Evolutionary conservation across 1,284 basidiomycete species (phyloP).

Genomic region (Mycosarcoma maydis): DNA sequence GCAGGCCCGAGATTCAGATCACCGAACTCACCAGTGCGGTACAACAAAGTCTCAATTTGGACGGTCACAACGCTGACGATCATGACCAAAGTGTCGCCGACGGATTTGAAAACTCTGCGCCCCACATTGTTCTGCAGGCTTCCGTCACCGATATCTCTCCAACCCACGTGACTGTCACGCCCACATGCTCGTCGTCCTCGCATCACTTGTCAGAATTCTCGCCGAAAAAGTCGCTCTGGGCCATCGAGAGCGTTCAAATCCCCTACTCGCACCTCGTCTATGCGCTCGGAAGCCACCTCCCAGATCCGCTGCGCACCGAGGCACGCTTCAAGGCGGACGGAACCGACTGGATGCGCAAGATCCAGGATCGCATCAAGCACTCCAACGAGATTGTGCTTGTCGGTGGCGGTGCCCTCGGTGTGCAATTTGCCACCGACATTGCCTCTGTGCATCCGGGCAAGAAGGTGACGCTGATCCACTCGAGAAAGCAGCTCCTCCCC

Average conservation of each 20-base stretch:
- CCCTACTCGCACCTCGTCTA: constrained; percentile 66
- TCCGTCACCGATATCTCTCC: constrained; percentile 58
- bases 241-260: constrained; percentile 61
- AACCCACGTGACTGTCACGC: constrained; percentile 58
- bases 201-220: constrained; percentile 34
- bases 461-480: constrained; percentile 62
- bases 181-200: constrained; percentile 22
- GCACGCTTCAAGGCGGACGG: constrained; percentile 58
- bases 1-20: constrained; percentile 50
- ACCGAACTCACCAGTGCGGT: constrained; percentile 41
- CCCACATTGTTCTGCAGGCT: constrained; percentile 63
- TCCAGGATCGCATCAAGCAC: constrained; percentile 51
- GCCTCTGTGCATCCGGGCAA: constrained; percentile 55
- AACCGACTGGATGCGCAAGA: constrained; percentile 57
- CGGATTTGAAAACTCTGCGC: constrained; percentile 50
- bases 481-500: constrained; percentile 62
- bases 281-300: constrained; percentile 64
- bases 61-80: constrained; percentile 16
- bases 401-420: constrained; percentile 65
- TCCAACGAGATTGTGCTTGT: constrained; percentile 62
- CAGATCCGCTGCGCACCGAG: constrained; percentile 64
- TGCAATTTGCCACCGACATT: constrained; percentile 64
- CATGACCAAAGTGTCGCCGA: constrained; percentile 30
- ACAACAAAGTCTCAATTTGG: constrained; percentile 36
- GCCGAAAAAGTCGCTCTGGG: constrained; percentile 57